Base-by-base conservation (phyloP, 768 basidiomycete genomes). In the Pleurotus eryngii region DNA sequence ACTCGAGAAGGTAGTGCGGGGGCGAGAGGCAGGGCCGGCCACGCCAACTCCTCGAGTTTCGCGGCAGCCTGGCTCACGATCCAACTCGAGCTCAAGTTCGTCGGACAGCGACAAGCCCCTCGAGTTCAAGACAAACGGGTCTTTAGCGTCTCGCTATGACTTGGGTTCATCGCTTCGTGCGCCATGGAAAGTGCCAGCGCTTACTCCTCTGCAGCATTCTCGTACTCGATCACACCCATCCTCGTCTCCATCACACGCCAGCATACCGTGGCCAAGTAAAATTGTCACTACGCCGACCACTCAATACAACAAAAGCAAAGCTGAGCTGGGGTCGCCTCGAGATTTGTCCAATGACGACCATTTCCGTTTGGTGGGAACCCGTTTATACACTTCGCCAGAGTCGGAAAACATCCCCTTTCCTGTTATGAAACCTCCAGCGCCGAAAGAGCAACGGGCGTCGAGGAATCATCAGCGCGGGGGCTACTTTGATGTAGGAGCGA, bases 1-100 rank as follows among this genome's bases (percentile, higher is more conserved):
- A 66, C 75, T 95, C 51, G 87, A 92, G 70, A 78, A 82, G 60
- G 82, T 92, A 55, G 83, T 74, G 5, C 72, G 72, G 59, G 67
- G 35, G 8, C 35, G 51, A 64, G 49, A 67, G 68, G 45, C 70
- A 70, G 47, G 59, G 64, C 9, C 58, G 67, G 46, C 63, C 61
- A 46, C 62, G 64, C 46, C 53, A 63, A 30, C 63, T 63, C 56
- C 60, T 63, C 35, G 49, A 59, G 55, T 57, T 53, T 43, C 57
- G 38, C 60, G 65, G 4, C 60, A 62, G 9, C 60, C 61, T 17
- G 64, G 66, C 26, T 59, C 59, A 12, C 60, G 65, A 24, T 46
- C 18, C 39, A 58, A 48, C 60, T 57, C 26, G 42, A 57, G 18
- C 55, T 47, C 42, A 15, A 58, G 58, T 3, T 54, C 51, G 2